These are phyloP conservation scores for Babesia sp. DNA, from an alignment of 169 alveolate species.

Conservation along the genomic window DNA sequence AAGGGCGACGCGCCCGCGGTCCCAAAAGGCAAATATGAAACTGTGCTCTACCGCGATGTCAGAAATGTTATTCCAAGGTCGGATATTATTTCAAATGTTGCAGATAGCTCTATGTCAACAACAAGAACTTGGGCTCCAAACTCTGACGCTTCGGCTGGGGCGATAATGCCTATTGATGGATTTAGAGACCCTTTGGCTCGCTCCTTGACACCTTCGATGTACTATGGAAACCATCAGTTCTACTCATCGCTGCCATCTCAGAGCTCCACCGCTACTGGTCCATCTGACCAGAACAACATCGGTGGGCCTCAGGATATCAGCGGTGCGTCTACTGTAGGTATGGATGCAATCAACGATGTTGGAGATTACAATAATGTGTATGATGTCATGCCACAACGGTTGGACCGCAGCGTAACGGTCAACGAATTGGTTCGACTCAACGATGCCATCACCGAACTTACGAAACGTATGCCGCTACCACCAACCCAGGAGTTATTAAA, in stretches of 20 bases:
- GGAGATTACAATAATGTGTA: neutral
- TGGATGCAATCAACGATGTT: neutral
- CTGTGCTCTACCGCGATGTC: slow-evolving; percentile 7
- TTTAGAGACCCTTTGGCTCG: neutral
- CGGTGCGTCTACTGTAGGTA: neutral
- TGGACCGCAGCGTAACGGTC: slow-evolving; percentile 4
- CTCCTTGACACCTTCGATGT: neutral
- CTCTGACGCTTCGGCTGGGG: neutral
- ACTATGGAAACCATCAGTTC: neutral
- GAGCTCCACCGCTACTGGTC: neutral
- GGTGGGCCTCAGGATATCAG: neutral
- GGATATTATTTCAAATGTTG: neutral
- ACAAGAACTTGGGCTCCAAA: neutral
- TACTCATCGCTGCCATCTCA: slow-evolving; percentile 1
- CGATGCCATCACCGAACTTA: slow-evolving; percentile 54
- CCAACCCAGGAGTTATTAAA: slow-evolving; percentile 48
- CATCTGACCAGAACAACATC: neutral
- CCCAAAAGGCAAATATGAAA: neutral
- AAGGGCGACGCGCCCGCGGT: neutral
- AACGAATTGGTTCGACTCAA: slow-evolving; percentile 31
- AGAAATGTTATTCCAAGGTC: neutral
- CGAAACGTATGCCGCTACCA: slow-evolving; percentile 53
- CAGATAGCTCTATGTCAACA: neutral
- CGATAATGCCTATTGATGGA: neutral
- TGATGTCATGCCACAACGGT: neutral